Percentiles rank a stretch among this genome's conserved stretches.
Evolutionary conservation across 768 basidiomycete genomes (phyloP).

Genomic region (Hemileccinum impolitum): DNA sequence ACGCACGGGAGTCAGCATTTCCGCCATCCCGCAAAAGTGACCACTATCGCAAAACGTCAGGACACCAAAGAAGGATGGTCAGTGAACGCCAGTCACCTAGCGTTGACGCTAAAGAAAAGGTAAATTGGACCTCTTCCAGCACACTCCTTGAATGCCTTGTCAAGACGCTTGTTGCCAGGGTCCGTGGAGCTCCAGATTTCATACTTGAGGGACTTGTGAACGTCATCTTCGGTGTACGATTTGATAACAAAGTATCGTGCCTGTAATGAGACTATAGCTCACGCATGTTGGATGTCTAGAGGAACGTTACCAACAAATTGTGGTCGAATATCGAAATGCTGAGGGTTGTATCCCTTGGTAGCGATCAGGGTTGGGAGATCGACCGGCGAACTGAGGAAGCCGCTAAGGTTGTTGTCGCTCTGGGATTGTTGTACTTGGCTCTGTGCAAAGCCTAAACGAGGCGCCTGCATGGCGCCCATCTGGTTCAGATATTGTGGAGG

Average conservation of each 20-base stretch:
- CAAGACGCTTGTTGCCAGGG: conserved; percentile 94
- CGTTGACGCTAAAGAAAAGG: conserved; percentile 98
- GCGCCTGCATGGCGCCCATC: conserved; percentile 34
- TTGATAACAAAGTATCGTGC: conserved; percentile 98
- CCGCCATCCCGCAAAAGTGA: conserved; percentile 98
- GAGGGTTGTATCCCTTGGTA: conserved; percentile 88
- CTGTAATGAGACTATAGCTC: conserved; percentile 34
- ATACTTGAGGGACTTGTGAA: conserved; percentile 96
- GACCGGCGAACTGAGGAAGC: conserved; percentile 62
- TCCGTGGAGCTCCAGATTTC: conserved; percentile 98
- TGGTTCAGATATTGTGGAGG: conserved; percentile 72
- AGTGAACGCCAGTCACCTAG: conserved; percentile 44
- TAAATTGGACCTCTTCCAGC: conserved; percentile 91
- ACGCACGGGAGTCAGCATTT: conserved; percentile 90
- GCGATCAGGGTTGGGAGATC: conserved; percentile 85
- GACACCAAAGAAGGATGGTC: background rate
- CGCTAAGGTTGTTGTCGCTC: conserved; percentile 32
- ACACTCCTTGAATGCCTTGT: conserved; percentile 97
- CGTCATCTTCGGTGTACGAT: conserved; percentile 98
- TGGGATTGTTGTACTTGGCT: conserved; percentile 26
- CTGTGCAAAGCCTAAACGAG: conserved; percentile 38
- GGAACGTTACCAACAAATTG: conserved; percentile 53
- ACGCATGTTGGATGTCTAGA: background rate
- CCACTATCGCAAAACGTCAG: conserved; percentile 49
- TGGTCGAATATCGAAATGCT: conserved; percentile 78